Evolutionary conservation across 352 stramenopile species (phyloP).

Genomic region (Globisporangium carolinianum): DNA sequence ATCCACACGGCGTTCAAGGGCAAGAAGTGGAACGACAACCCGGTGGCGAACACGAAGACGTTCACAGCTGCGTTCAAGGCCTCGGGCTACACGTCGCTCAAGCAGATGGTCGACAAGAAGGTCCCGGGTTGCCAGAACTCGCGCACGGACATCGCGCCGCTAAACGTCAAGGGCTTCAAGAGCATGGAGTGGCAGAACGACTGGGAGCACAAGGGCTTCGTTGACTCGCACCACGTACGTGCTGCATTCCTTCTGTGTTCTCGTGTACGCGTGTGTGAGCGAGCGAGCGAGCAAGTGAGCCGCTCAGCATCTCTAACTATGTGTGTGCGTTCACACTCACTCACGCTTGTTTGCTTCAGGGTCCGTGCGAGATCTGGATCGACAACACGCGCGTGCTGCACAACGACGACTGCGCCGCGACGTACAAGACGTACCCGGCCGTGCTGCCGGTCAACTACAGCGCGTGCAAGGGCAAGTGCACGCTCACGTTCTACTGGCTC

Average conservation of each 20-base stretch:
- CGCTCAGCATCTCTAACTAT: too few species aligned
- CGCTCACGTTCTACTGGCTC: conserved; percentile 42
- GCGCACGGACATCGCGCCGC: conserved; percentile 5
- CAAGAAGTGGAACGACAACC: conserved; percentile 46
- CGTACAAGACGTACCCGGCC: conserved; percentile 32
- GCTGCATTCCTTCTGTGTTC: too few species aligned
- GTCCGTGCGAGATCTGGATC: conserved; percentile 48
- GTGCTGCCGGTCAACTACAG: conserved; percentile 43
- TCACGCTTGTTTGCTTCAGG: background rate
- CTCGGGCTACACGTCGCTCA: conserved; percentile 34
- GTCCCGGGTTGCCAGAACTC: conserved; percentile 21
- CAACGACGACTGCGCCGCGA: conserved; percentile 34
- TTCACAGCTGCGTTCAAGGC: conserved; percentile 36
- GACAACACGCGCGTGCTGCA: conserved; percentile 33
- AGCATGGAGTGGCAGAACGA: conserved; percentile 47
- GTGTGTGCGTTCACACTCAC: too few species aligned
- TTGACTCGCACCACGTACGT: conserved; percentile 25
- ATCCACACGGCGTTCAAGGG: conserved; percentile 24
- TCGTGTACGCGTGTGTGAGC: background rate
- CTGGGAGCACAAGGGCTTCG: conserved; percentile 29
- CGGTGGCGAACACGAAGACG: conserved; percentile 27
- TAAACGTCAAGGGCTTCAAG: conserved; percentile 28
- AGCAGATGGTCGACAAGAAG: conserved; percentile 25
- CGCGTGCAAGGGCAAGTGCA: conserved; percentile 36
- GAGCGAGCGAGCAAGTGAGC: conserved; percentile 2